Evolutionary conservation across 768 basidiomycete genomes (phyloP).

Genomic region (Baorangia bicolor): DNA sequence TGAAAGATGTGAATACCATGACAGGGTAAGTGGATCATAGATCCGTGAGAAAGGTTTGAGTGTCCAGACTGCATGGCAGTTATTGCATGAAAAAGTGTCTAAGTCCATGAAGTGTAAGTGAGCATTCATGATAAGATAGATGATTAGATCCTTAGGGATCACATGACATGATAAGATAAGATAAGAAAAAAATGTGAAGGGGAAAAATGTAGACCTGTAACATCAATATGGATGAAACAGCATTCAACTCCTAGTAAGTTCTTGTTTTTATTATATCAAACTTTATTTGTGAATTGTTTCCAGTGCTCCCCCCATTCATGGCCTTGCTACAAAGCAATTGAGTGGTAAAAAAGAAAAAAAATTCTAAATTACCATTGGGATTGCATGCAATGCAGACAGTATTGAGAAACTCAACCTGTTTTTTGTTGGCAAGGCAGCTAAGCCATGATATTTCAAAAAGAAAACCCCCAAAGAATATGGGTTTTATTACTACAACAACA

Average conservation of each 20-base stretch:
- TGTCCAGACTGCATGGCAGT: too few species aligned
- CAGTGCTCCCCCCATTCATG: background rate
- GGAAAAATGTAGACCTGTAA: too few species aligned
- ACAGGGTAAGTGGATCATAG: too few species aligned
- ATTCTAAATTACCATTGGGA: background rate
- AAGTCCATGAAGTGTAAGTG: too few species aligned
- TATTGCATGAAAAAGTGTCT: too few species aligned
- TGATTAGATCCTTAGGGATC: too few species aligned
- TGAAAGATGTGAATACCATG: too few species aligned
- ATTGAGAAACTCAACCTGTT: background rate
- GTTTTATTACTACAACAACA: background rate
- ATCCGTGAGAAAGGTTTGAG: too few species aligned
- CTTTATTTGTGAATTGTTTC: background rate
- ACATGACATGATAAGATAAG: too few species aligned
- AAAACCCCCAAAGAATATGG: background rate
- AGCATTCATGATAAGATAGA: too few species aligned
- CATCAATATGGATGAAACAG: background rate
- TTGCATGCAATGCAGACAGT: background rate
- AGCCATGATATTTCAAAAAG: background rate
- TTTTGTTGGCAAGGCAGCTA: background rate
- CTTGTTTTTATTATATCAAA: too few species aligned
- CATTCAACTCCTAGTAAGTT: background rate
- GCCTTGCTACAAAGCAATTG: background rate
- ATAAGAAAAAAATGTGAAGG: too few species aligned
- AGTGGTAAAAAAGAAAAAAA: background rate